These are phyloP conservation scores for Isatis lusitanica DNA, from an alignment of 441 rosid genomes.

Conservation along the genomic window DNA sequence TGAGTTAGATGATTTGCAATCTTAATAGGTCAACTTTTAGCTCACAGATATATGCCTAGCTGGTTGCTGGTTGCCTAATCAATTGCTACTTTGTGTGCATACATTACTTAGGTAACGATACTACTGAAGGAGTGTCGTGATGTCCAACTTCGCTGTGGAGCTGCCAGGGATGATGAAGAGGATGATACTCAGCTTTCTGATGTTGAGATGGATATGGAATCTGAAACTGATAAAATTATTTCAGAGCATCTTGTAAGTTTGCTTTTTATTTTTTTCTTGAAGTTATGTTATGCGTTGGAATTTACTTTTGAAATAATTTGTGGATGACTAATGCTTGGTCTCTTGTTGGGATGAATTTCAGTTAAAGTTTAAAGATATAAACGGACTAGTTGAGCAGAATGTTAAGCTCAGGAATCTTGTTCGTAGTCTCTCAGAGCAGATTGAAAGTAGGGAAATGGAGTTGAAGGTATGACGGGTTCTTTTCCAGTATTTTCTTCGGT, in stretches of 20 bases:
- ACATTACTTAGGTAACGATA: conserved; percentile 68
- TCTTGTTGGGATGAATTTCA: conserved; percentile 42
- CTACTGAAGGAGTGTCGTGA: conserved; percentile 98
- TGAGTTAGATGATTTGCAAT: conserved; percentile 19
- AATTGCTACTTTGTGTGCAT: conserved; percentile 16
- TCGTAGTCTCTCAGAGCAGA: conserved; percentile 81
- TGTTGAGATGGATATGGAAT: conserved; percentile 54
- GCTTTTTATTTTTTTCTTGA: neutral
- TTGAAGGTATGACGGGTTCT: conserved; percentile 59
- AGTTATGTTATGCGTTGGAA: conserved; percentile 24
- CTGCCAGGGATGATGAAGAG: conserved; percentile 49
- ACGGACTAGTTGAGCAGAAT: conserved; percentile 96
- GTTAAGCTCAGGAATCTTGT: conserved; percentile 91
- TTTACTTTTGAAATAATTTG: neutral
- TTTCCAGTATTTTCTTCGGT: conserved; percentile 12
- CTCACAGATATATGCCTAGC: conserved; percentile 11
- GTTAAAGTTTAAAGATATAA: conserved; percentile 94
- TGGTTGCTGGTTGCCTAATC: conserved; percentile 23
- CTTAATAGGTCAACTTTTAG: conserved; percentile 6
- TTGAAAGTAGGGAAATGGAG: conserved; percentile 68
- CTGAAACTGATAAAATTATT: conserved; percentile 72
- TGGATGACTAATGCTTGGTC: conserved; percentile 20
- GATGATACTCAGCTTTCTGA: conserved; percentile 40
- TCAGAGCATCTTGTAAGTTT: conserved; percentile 75
- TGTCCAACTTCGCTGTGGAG: conserved; percentile 88